Conservation (phyloP, 202 grass and related monocot species). For the Zoysia matrella region DNA sequence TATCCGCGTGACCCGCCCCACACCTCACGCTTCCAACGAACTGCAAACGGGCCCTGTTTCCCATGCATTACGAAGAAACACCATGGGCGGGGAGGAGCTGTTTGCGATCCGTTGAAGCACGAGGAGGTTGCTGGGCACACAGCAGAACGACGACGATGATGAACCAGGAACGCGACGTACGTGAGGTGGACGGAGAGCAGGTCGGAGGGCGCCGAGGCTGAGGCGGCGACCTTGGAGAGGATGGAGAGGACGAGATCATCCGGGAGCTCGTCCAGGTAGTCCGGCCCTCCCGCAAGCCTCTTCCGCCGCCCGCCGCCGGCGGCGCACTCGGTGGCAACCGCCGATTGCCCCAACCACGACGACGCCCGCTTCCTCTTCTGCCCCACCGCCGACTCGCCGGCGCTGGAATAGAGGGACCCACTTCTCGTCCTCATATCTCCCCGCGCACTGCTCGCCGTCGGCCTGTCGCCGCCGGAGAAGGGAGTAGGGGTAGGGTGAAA, state of each 20-base stretch:
- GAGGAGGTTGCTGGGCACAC: neutral
- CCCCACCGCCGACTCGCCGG: neutral
- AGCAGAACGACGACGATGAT: neutral
- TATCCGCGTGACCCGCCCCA: neutral
- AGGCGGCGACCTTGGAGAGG: slow-evolving; percentile 63
- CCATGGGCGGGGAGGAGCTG: too few species aligned
- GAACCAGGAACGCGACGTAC: slow-evolving; percentile 40
- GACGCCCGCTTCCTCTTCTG: slow-evolving; percentile 42
- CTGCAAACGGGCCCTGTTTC: neutral
- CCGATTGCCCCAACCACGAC: neutral
- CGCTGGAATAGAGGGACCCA: slow-evolving; percentile 46
- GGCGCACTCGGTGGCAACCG: neutral
- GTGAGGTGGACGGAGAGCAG: slow-evolving; percentile 62
- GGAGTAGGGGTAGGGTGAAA: too few species aligned
- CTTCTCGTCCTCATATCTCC: slow-evolving; percentile 57
- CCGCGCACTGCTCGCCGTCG: too few species aligned
- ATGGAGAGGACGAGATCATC: slow-evolving; percentile 76
- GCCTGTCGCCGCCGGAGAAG: too few species aligned
- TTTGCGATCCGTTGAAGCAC: neutral
- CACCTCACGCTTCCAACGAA: slow-evolving; percentile 7
- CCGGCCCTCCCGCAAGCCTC: slow-evolving; percentile 8
- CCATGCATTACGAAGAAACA: neutral
- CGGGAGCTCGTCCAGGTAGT: slow-evolving; percentile 65
- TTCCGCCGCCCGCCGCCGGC: slow-evolving; percentile 3
- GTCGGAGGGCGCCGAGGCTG: slow-evolving; percentile 62